Percentiles rank a stretch among this genome's conserved stretches.
phyloP scores from a whole-genome alignment of 169 alveolate genomes.

The Fabrea salina region DNA sequence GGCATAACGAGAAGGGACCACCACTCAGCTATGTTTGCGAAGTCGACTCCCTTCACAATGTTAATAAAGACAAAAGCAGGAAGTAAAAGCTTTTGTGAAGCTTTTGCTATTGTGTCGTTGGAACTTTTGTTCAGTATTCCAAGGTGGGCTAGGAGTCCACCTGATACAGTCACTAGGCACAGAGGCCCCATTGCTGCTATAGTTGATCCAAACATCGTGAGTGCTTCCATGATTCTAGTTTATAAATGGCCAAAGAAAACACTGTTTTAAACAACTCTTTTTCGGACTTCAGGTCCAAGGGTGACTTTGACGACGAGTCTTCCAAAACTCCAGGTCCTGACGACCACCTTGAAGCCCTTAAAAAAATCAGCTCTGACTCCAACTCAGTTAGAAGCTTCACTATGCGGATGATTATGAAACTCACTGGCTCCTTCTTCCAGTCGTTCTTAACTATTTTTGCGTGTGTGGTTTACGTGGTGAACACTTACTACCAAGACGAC shows the following conservation, averaged over 20 bases:
- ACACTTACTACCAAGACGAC: slow-evolving; percentile 5
- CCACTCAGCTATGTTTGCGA: neutral
- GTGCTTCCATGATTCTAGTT: no score
- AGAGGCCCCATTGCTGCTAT: neutral
- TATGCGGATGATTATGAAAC: slow-evolving; percentile 14
- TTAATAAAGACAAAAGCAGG: neutral
- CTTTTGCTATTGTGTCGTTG: neutral
- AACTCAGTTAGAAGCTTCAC: neutral
- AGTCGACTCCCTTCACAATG: neutral
- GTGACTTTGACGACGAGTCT: no score
- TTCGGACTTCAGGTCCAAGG: no score
- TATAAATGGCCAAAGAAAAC: no score
- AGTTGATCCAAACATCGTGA: neutral
- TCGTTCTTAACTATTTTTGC: slow-evolving; percentile 36
- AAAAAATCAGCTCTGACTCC: no score
- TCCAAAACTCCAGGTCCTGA: no score
- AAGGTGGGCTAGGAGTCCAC: neutral
- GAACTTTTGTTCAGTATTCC: neutral
- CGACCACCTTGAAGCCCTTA: no score
- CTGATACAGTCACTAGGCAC: neutral
- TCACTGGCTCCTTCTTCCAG: slow-evolving; percentile 34
- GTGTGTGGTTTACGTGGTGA: slow-evolving; percentile 37
- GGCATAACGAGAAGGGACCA: neutral
- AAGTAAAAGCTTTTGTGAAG: neutral
- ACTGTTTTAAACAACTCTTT: no score